These are phyloP conservation scores for Pseudogymnoascus sp. DNA, from an alignment of 2,329 filamentous ascomycete genomes.

Conservation along the genomic window DNA sequence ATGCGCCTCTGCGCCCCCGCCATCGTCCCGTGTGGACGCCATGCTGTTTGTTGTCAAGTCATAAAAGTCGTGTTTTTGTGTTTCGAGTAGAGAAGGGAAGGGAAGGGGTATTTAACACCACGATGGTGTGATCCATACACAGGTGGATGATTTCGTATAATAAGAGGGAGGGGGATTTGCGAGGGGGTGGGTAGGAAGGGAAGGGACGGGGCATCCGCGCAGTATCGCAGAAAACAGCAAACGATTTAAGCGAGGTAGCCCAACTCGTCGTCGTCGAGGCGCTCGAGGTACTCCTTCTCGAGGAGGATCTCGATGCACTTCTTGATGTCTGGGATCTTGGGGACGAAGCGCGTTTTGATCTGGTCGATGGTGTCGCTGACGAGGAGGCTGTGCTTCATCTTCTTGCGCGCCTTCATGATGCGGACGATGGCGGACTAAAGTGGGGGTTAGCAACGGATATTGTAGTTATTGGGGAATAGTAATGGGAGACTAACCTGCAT, in stretches of 20 bases:
- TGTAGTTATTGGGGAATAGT: not conserved
- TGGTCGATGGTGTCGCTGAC: conserved; percentile 94
- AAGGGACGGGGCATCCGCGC: too few relatives aligned
- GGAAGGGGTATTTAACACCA: not conserved
- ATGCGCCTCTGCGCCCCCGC: not conserved
- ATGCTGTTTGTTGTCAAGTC: not conserved
- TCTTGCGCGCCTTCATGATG: conserved; percentile 99
- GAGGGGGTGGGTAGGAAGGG: not conserved
- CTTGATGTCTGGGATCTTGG: conserved; percentile 93
- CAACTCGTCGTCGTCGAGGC: conserved; percentile 86
- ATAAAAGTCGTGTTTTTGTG: not conserved
- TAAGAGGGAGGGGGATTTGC: not conserved
- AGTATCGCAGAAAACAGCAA: too few relatives aligned
- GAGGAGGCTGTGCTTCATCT: conserved; percentile 93
- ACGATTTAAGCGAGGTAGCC: conserved; percentile 74
- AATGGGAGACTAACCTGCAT: conserved; percentile 66
- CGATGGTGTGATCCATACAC: not conserved
- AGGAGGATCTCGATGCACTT: conserved; percentile 98
- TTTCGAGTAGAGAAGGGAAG: too few relatives aligned
- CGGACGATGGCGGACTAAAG: conserved; percentile 89
- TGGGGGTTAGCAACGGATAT: conserved; percentile 12
- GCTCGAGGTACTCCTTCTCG: conserved; percentile 98
- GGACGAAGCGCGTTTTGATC: conserved; percentile 86
- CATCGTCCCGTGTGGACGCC: not conserved
- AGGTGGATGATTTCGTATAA: not conserved